Evolutionary conservation across 106 monocot species (phyloP).

Genomic region (Phalaenopsis aphrodite): DNA sequence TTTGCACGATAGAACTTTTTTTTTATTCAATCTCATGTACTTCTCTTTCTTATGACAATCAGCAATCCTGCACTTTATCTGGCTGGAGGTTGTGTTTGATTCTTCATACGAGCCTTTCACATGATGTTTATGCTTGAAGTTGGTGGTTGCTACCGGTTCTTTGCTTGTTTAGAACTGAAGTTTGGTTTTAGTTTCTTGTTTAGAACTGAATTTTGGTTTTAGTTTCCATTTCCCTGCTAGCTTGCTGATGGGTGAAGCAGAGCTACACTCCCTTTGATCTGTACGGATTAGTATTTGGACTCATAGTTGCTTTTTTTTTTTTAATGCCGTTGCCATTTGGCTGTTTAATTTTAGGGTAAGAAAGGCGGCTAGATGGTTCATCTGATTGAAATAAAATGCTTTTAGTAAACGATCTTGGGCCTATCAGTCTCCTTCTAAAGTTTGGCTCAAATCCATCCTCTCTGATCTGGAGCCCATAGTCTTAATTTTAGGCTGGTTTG

Average conservation of each 20-base stretch:
- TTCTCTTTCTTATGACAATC: background rate
- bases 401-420: background rate
- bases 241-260: background rate
- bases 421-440: background rate
- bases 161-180: background rate
- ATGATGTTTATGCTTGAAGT: background rate
- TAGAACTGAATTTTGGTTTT: background rate
- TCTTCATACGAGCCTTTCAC: background rate
- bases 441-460: background rate
- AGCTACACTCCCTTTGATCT: background rate
- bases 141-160: background rate
- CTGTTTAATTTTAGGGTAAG: background rate
- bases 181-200: background rate
- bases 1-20: background rate
- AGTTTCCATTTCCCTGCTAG: background rate
- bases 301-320: background rate
- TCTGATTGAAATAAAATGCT: background rate
- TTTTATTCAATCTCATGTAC: background rate
- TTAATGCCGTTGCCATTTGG: background rate
- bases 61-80: background rate
- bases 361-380: background rate
- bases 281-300: background rate
- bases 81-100: background rate
- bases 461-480: background rate
- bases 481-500: background rate